Conservation (phyloP, 2,329 filamentous ascomycete species). For the Alternaria postmessia region DNA sequence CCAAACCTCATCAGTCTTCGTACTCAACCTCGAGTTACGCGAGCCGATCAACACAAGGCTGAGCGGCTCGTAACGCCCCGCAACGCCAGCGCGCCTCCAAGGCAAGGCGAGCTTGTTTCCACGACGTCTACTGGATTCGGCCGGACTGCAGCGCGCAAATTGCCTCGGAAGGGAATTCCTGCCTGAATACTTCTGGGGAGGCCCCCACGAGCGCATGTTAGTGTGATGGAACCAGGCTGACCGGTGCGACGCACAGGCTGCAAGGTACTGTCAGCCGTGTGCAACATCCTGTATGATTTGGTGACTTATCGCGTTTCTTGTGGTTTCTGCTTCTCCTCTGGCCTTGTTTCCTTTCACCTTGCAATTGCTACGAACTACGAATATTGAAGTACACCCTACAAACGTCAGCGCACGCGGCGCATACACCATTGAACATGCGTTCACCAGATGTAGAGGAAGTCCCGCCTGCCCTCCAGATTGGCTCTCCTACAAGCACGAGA, state of each 20-base stretch:
- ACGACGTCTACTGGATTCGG: slow-evolving; percentile 8
- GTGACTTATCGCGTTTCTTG: background rate
- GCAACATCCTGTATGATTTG: slow-evolving; percentile 3
- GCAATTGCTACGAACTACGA: slow-evolving; percentile 1
- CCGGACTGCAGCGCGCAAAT: background rate
- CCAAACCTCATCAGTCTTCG: background rate
- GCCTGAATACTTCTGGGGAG: slow-evolving; percentile 1
- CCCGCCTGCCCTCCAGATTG: slow-evolving; percentile 42
- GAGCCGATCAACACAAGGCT: slow-evolving; percentile 8
- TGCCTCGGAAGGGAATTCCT: background rate
- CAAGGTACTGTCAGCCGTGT: slow-evolving; percentile 26
- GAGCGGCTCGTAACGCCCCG: slow-evolving; percentile 5
- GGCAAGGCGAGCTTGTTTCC: slow-evolving; percentile 10
- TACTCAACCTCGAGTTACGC: slow-evolving; percentile 7
- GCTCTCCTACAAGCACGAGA: slow-evolving; percentile 34
- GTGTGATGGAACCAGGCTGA: slow-evolving; percentile 28
- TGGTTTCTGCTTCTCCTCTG: background rate
- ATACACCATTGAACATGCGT: background rate
- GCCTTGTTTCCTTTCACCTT: background rate
- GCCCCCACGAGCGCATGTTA: slow-evolving; percentile 13
- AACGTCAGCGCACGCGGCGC: slow-evolving; percentile 1
- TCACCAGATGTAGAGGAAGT: slow-evolving; percentile 37
- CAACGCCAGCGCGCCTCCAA: background rate
- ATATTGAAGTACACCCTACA: background rate
- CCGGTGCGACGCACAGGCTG: slow-evolving; percentile 20